Base-by-base conservation (phyloP, 495 filamentous ascomycete species). In the Penicillium paradoxum region DNA sequence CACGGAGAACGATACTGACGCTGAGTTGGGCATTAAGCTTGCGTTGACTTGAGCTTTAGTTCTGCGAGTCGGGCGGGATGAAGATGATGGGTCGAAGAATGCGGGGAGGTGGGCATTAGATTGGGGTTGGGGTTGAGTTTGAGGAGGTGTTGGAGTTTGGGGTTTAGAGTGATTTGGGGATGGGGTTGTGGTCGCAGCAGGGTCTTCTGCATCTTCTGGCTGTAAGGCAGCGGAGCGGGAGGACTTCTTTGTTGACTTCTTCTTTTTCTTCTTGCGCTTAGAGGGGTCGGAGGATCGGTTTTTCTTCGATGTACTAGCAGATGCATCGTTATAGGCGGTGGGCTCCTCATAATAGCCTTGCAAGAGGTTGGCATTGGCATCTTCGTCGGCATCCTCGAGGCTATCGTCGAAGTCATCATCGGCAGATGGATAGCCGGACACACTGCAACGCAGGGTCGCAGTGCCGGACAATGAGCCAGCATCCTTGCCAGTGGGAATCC, bases 11-110 rank as follows among this genome's bases (percentile, higher is more conserved):
- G 87, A 91, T 39, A 97, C 83, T 4, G 83, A 83, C 5, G 90
- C 90, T 44, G 88, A 91, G 50, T 79, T 87, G 11, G 93, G 93
- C 93, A 99, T 99, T 4, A 96, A 78, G 37, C 82, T 84, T 59
- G 85, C 84, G 64, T 92, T 91, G 62, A 85, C 73, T 54, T 84
- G 82, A 4, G 79, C 66, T 66, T 79, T 84, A 56, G 70, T 72
- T 56, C 69, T 68, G 58, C 68, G 64, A 7, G 65, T 45, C 10
- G 67, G 52, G 21, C 66, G 69, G 51, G 69, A 62, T 25, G 72
- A 67, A 19, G 63, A 67, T 44, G 59, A 54, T 22, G 66, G 52
- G n/a, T 54, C 30, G 38, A 67, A 63, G 42, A 63, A 63, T 21
- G 62, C 19, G 14, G 64, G 64, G 10, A 66, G 61, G 32, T 58